Percentiles rank a stretch among this genome's conserved stretches.
These are phyloP conservation scores for Hamigera avellanea DNA, from an alignment of 495 filamentous ascomycete genomes.

Conservation along the genomic window DNA sequence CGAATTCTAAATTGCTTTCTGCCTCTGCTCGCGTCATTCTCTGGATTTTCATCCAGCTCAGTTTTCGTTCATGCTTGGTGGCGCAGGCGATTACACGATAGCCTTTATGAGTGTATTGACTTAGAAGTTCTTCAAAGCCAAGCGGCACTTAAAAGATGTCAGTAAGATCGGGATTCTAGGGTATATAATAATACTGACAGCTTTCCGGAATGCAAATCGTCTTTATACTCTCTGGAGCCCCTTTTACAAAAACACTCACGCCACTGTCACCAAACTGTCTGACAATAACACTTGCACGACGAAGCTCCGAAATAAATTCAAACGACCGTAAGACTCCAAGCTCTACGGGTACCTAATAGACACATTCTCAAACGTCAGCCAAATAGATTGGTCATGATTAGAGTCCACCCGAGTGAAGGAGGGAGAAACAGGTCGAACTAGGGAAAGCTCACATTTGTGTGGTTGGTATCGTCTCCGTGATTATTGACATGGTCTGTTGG, in stretches of 20 bases:
- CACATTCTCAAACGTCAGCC: too few relatives aligned
- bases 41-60: conserved; percentile 88
- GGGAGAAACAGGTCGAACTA: too few relatives aligned
- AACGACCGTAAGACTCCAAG: conserved; percentile 80
- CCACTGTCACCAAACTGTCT: conserved; percentile 69
- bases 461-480: background rate
- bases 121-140: conserved; percentile 81
- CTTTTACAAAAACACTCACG: conserved; percentile 86
- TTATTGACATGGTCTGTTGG: background rate
- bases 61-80: conserved; percentile 69
- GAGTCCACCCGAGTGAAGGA: too few relatives aligned
- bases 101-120: conserved; percentile 86
- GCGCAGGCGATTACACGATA: conserved; percentile 98
- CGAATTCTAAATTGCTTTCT: conserved; percentile 71
- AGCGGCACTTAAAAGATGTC: conserved; percentile 49
- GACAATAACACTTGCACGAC: conserved; percentile 86
- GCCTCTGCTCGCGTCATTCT: conserved; percentile 82
- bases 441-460: too few relatives aligned
- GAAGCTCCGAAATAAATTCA: conserved; percentile 94
- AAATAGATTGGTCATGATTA: too few relatives aligned
- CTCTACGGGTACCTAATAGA: conserved; percentile 51
- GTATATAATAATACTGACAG: conserved; percentile 40
- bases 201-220: conserved; percentile 77
- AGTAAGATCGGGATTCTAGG: background rate
- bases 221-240: conserved; percentile 90